Conservation (phyloP, 1,284 basidiomycete species). For the Ustilago trichophora region DNA sequence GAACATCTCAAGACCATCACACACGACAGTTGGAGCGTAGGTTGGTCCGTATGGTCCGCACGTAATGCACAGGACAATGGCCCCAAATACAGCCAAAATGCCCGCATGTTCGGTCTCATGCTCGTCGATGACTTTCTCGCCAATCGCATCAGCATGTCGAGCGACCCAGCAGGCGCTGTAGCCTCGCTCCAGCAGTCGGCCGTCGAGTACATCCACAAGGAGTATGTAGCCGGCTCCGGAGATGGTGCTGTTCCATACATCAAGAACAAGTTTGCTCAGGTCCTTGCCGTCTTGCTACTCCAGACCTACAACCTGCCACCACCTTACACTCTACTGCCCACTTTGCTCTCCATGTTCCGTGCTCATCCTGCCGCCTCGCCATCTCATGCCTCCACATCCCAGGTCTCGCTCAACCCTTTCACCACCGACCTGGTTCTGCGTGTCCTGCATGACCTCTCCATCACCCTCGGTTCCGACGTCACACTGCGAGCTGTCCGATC, state of each 20-base stretch:
- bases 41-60: conserved; percentile 62
- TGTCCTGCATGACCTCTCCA: conserved; percentile 63
- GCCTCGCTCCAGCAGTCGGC: conserved; percentile 60
- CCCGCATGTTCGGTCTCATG: conserved; percentile 83
- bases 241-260: conserved; percentile 69
- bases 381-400: conserved; percentile 76
- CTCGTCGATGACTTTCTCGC: conserved; percentile 86
- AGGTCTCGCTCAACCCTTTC: conserved; percentile 81
- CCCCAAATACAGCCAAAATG: conserved; percentile 77
- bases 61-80: conserved; percentile 71
- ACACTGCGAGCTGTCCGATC: conserved; percentile 60
- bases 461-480: conserved; percentile 64
- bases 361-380: conserved; percentile 67
- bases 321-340: conserved; percentile 78
- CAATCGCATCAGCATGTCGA: conserved; percentile 69
- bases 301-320: conserved; percentile 85
- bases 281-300: conserved; percentile 92
- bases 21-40: conserved; percentile 76
- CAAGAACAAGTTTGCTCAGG: conserved; percentile 97
- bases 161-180: conserved; percentile 54
- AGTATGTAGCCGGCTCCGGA: conserved; percentile 57
- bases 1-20: conserved; percentile 78
- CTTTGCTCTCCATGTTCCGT: conserved; percentile 64
- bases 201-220: conserved; percentile 58
- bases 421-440: conserved; percentile 73